A percentile compares a stretch with the other conserved stretches of the same genome.
These are phyloP conservation scores for Blastomyces emzantsi DNA, from an alignment of 2,329 filamentous ascomycete genomes.

Conservation along the genomic window DNA sequence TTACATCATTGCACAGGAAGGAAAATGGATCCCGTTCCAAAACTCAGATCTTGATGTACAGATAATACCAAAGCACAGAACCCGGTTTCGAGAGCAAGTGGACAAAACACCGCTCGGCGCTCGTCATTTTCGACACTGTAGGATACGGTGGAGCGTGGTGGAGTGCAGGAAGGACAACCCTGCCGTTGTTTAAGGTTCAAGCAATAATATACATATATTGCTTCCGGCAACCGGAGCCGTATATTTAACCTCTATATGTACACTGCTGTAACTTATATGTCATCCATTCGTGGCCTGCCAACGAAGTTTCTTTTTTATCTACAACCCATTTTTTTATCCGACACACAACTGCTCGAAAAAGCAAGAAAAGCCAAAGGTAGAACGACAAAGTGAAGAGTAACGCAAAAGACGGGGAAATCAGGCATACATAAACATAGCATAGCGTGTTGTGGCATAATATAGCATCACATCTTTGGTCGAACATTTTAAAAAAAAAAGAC, in stretches of 20 bases:
- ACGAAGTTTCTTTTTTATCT: background rate
- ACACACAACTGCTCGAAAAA: background rate
- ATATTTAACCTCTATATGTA: background rate
- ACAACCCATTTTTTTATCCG: background rate
- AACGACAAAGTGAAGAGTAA: background rate
- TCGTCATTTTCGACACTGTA: background rate
- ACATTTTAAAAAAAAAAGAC: too few relatives aligned
- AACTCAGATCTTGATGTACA: background rate
- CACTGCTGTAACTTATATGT: background rate
- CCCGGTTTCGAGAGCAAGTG: background rate
- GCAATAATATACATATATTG: background rate
- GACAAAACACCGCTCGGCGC: background rate
- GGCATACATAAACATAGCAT: background rate
- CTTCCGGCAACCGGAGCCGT: background rate
- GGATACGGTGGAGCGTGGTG: background rate
- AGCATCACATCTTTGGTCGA: background rate
- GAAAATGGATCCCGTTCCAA: background rate
- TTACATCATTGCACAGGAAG: constrained; percentile 1
- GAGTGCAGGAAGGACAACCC: background rate
- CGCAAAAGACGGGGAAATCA: background rate
- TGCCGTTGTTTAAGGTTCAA: background rate
- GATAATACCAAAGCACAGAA: background rate
- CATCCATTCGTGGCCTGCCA: background rate
- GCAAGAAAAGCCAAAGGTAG: background rate
- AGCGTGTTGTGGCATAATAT: background rate